Percentiles rank a stretch among this genome's conserved stretches.
phyloP scores from a whole-genome alignment of 805 yeast species.

The Metschnikowia bowlesiae region DNA sequence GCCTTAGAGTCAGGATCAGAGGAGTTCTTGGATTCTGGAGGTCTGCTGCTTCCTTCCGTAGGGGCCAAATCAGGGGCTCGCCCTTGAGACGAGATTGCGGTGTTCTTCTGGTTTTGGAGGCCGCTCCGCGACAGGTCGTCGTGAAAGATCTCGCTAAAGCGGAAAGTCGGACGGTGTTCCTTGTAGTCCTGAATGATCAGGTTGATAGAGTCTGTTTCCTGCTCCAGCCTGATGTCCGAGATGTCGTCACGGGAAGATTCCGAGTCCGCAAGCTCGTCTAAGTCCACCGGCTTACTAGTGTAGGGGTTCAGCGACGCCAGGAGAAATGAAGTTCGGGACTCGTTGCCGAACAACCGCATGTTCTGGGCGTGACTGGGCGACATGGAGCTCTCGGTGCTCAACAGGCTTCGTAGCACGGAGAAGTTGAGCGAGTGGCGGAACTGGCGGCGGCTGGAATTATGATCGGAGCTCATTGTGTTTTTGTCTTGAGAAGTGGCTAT shows the following conservation, averaged over 20 bases:
- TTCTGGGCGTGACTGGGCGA: background rate
- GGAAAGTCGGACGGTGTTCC: conserved; percentile 7
- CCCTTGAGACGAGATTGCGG: too few relatives aligned
- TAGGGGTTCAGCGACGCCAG: conserved; percentile 1
- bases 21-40: too few relatives aligned
- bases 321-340: conserved; percentile 7
- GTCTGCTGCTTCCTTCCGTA: too few relatives aligned
- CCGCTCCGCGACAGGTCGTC: background rate
- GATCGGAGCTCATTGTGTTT: background rate
- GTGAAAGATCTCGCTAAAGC: conserved; percentile 11
- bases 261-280: conserved; percentile 40
- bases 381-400: conserved; percentile 8
- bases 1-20: too few relatives aligned
- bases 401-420: conserved; percentile 3
- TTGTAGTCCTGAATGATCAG: conserved; percentile 30
- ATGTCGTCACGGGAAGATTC: conserved; percentile 14
- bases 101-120: background rate
- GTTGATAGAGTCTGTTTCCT: conserved; percentile 27
- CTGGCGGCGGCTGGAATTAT: background rate
- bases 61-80: too few relatives aligned
- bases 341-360: conserved; percentile 1
- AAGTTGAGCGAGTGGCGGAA: conserved; percentile 7
- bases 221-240: background rate
- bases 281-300: conserved; percentile 9
- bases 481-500: background rate